phyloP scores from a whole-genome alignment of 345 rosid genomes.

The Gossypium stocksii region DNA sequence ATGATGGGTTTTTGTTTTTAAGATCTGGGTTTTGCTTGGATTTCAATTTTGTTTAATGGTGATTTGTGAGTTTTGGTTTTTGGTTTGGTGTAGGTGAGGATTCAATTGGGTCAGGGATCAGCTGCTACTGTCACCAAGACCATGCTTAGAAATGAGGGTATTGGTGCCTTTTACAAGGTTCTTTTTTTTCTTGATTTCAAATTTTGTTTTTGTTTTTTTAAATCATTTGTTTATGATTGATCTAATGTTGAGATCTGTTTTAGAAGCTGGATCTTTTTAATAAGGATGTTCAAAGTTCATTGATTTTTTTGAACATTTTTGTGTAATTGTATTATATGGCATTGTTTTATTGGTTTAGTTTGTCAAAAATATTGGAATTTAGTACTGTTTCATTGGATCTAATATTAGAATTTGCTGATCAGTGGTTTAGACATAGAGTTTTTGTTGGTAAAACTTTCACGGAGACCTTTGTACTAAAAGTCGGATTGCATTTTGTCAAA shows the following conservation, averaged over 20 bases:
- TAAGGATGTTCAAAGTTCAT: background rate
- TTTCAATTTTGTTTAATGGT: background rate
- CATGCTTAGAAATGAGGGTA: slow-evolving; percentile 84
- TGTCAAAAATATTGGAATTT: no score
- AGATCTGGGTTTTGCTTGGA: slow-evolving; percentile 15
- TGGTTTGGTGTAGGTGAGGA: slow-evolving; percentile 70
- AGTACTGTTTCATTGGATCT: no score
- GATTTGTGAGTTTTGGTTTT: no score
- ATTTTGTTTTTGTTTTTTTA: background rate
- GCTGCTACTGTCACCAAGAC: slow-evolving; percentile 65
- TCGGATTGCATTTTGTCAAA: no score
- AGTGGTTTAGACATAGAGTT: no score
- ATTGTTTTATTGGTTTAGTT: background rate
- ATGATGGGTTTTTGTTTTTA: slow-evolving; percentile 3
- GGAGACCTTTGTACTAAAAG: no score
- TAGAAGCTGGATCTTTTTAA: no score
- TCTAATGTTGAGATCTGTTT: background rate
- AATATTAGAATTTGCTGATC: no score
- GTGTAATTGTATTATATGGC: background rate
- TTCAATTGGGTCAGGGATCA: slow-evolving; percentile 96
- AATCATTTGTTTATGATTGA: background rate
- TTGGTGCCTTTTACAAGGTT: slow-evolving; percentile 95
- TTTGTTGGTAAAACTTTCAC: no score
- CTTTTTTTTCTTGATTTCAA: background rate
- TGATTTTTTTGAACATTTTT: background rate